Conservation (phyloP, 768 basidiomycete genomes). For the Mycena floridula region DNA sequence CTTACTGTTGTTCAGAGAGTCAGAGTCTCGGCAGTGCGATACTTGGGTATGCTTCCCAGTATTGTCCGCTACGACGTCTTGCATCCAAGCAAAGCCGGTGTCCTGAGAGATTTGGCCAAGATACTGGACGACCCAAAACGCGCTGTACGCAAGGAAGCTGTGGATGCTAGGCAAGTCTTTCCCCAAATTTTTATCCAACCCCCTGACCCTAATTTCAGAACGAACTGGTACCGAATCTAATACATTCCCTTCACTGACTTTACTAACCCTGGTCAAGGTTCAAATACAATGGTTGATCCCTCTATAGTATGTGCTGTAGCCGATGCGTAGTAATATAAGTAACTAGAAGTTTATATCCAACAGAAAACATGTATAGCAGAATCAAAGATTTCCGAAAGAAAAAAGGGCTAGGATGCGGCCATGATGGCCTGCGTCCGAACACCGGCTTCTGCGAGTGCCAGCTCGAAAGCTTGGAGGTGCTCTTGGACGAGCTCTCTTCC, state of each 20-base stretch:
- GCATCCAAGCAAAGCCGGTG: conserved; percentile 69
- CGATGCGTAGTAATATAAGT: background rate
- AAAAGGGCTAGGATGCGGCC: conserved; percentile 42
- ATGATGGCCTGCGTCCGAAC: conserved; percentile 77
- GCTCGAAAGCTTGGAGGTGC: conserved; percentile 71
- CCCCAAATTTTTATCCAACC: conserved; percentile 3
- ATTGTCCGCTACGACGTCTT: conserved; percentile 78
- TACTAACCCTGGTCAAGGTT: conserved; percentile 32
- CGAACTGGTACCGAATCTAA: conserved; percentile 33
- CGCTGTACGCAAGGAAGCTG: conserved; percentile 80
- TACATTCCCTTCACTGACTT: background rate
- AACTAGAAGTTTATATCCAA: background rate
- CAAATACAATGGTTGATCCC: conserved; percentile 41
- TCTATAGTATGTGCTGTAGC: conserved; percentile 2
- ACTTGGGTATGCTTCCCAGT: conserved; percentile 66
- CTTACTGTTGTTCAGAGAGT: conserved; percentile 47
- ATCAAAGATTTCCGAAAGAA: conserved; percentile 12
- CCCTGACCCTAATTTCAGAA: conserved; percentile 31
- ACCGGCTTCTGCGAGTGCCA: conserved; percentile 65
- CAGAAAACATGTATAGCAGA: conserved; percentile 1
- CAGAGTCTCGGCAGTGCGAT: conserved; percentile 68
- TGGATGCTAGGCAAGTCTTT: conserved; percentile 59
- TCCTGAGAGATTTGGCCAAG: conserved; percentile 69
- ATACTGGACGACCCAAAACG: conserved; percentile 88
- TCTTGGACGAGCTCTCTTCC: conserved; percentile 72